Base-by-base conservation (phyloP, 2,329 filamentous ascomycete genomes). In the Colletotrichum sublineola region DNA sequence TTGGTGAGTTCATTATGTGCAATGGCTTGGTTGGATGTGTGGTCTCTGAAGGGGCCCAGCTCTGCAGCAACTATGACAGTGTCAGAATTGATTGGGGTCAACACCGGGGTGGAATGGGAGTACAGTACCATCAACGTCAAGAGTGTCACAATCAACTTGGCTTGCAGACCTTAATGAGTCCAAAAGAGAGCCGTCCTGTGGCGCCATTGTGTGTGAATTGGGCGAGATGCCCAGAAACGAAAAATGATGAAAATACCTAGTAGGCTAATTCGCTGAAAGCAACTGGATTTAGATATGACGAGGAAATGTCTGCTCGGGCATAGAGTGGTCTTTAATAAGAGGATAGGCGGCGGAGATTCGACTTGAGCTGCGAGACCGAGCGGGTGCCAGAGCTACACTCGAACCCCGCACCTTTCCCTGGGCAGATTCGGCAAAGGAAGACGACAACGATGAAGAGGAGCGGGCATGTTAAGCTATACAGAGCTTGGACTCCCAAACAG, bases 11-110 rank as follows among this genome's bases (percentile, higher is more conserved):
- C 81, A 9, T 75, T 78, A 46, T 76, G 80, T 3, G 80, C 80
- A 65, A 82, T 82, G 11, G 81, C 80, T 79, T 81, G 67, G 20
- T 82, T 82, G 1, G 81, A 82, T 7, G 81, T 82, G 52, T 80
- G 80, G 48, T 82, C 80, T n/a, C 79, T 76, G 56, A 82, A 82
- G 0, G 79, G 79, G 0, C 80, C 80, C 3, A 82, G 68, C 3
- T 76, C 72, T 18, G 76, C 74, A 38, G 79, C 79, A 38, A 81
- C 80, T 81, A 36, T 33, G n/a, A 20, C 14, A 4, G 18, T 42
- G 56, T 80, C 29, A 78, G 29, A 2, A 24, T 4, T 3, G 6
- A 40, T 40, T 6, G 7, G 20, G 18, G 15, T 36, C 8, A 11
- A 46, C 46, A 9, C 46, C 12, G 4, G 15, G 11, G 1, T 9